Evolutionary conservation across 495 filamentous ascomycete genomes (phyloP).

Genomic region (Podospora fimiseda): DNA sequence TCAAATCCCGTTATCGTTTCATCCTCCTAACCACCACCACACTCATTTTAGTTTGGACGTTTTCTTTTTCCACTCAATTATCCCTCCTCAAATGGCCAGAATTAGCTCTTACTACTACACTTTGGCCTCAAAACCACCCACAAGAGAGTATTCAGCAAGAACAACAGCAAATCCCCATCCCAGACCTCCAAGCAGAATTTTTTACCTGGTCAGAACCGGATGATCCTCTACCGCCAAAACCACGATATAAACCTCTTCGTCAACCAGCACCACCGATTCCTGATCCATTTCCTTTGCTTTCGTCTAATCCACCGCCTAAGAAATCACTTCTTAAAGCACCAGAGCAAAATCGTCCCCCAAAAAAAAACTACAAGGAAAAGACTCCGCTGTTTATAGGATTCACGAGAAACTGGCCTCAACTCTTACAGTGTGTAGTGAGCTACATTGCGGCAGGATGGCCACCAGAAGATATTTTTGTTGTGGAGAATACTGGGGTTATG

Average conservation of each 20-base stretch:
- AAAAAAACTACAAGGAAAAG: slow-evolving; percentile 28
- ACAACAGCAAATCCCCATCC: slow-evolving; percentile 9
- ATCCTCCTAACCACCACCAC: slow-evolving; percentile 6
- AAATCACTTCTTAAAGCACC: slow-evolving; percentile 18
- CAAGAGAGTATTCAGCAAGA: neutral
- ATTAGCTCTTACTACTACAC: neutral
- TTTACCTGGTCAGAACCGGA: slow-evolving; percentile 14
- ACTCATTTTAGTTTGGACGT: no score
- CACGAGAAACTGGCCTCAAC: slow-evolving; percentile 51
- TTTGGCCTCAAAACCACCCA: neutral
- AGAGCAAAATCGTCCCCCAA: slow-evolving; percentile 33
- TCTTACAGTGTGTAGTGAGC: slow-evolving; percentile 51
- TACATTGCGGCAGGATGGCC: slow-evolving; percentile 60
- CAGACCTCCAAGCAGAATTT: slow-evolving; percentile 8
- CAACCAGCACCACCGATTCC: slow-evolving; percentile 8
- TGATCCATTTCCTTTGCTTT: slow-evolving; percentile 24
- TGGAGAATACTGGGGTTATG: slow-evolving; percentile 60
- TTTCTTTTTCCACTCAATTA: slow-evolving; percentile 5
- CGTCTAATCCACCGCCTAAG: slow-evolving; percentile 8
- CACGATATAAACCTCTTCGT: slow-evolving; percentile 13
- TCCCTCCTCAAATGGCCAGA: neutral
- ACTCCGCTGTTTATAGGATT: slow-evolving; percentile 56
- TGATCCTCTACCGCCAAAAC: slow-evolving; percentile 5
- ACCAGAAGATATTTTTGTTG: slow-evolving; percentile 50
- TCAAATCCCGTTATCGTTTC: slow-evolving; percentile 13